Conservation (phyloP, 2,329 filamentous ascomycete species). For the Teratosphaeria viscida region DNA sequence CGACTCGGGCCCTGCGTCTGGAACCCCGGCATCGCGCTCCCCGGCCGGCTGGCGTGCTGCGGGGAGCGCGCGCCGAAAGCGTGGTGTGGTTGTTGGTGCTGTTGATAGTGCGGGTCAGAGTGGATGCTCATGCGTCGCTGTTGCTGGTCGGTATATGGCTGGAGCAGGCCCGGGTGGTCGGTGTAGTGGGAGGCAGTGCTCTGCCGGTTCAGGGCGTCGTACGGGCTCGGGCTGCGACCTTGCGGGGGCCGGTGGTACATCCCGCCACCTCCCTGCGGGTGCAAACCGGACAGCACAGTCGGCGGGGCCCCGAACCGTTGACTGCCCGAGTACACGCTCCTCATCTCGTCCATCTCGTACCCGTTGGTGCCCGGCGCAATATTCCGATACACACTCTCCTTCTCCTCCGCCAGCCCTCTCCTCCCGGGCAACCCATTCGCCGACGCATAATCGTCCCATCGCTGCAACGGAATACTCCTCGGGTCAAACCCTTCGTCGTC, state of each 20-base stretch:
- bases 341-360: constrained; percentile 99
- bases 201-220: constrained; percentile 57
- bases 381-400: constrained; percentile 14
- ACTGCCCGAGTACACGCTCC: constrained; percentile 87
- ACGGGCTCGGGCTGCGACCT: constrained; percentile 62
- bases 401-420: constrained; percentile 46
- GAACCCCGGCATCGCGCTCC: constrained; percentile 43
- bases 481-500: constrained; percentile 78
- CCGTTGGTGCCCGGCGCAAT: constrained; percentile 16
- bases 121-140: constrained; percentile 51
- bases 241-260: constrained; percentile 50
- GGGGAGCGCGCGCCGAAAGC: not conserved
- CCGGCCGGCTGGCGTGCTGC: constrained; percentile 17
- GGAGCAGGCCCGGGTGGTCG: constrained; percentile 42
- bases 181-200: constrained; percentile 54
- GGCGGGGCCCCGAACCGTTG: constrained; percentile 54
- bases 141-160: constrained; percentile 28
- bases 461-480: constrained; percentile 81
- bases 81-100: constrained; percentile 1
- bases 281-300: constrained; percentile 79
- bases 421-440: constrained; percentile 83
- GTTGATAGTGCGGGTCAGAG: constrained; percentile 36
- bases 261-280: constrained; percentile 29
- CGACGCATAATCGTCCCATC: constrained; percentile 92
- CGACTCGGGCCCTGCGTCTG: constrained; percentile 63